Conservation (phyloP, 352 stramenopile species). For the Phytopythium boreale region DNA sequence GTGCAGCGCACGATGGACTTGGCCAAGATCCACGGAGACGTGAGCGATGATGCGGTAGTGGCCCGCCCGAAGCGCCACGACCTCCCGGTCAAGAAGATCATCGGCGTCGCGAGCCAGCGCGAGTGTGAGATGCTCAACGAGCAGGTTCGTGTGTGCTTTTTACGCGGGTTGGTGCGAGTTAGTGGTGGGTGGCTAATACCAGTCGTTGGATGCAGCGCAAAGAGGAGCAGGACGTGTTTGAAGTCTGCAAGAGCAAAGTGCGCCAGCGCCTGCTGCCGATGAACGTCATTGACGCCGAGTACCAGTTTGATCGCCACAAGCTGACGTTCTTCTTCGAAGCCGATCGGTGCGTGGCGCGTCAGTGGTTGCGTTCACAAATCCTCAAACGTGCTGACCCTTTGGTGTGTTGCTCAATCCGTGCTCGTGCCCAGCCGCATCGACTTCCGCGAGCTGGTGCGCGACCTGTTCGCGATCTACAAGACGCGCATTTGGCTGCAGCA, state of each 20-base stretch:
- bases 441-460: constrained; percentile 96
- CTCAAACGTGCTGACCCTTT: not conserved
- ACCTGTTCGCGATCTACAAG: constrained; percentile 99
- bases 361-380: not conserved
- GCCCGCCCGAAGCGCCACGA: constrained; percentile 64
- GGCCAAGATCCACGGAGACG: constrained; percentile 64
- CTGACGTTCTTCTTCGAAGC: constrained; percentile 99
- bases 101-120: constrained; percentile 89
- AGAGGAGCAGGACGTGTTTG: constrained; percentile 95
- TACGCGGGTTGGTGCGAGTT: not conserved
- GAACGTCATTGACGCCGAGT: constrained; percentile 97
- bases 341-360: constrained; percentile 66
- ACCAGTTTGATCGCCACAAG: constrained; percentile 98
- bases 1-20: constrained; percentile 86
- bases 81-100: constrained; percentile 89
- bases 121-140: constrained; percentile 91
- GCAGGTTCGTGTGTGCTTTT: constrained; percentile 44
- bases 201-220: constrained; percentile 50
- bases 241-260: constrained; percentile 96
- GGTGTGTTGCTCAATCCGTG: not conserved
- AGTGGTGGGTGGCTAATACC: not conserved
- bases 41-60: constrained; percentile 37
- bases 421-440: constrained; percentile 86
- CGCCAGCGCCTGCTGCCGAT: constrained; percentile 93
- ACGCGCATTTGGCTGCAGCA: constrained; percentile 98